phyloP scores from a whole-genome alignment of 2,329 filamentous ascomycete genomes.

The Ramichloridium luteum region DNA sequence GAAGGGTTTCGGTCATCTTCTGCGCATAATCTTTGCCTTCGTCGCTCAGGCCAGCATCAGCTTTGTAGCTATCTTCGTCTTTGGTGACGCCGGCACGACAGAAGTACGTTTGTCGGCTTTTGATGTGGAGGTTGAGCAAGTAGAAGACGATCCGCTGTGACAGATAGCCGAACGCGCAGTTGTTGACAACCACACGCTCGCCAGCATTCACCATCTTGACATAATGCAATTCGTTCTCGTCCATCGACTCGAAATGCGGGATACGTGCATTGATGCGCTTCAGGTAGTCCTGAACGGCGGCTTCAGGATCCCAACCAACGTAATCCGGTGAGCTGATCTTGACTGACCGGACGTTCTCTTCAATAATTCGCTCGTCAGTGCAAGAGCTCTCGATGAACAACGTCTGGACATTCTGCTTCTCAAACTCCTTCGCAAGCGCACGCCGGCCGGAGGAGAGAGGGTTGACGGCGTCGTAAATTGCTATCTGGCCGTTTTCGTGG shows the following conservation, averaged over 20 bases:
- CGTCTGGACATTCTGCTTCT: slow-evolving; percentile 93
- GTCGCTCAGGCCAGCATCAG: slow-evolving; percentile 71
- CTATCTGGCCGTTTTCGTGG: slow-evolving; percentile 93
- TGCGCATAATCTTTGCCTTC: slow-evolving; percentile 69
- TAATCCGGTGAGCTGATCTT: slow-evolving; percentile 99
- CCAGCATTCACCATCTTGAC: slow-evolving; percentile 99
- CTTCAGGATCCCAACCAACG: slow-evolving; percentile 77
- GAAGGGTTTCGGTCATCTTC: slow-evolving; percentile 73
- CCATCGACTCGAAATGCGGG: slow-evolving; percentile 92
- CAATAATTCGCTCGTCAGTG: slow-evolving; percentile 82
- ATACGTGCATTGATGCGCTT: slow-evolving; percentile 84
- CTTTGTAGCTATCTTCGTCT: slow-evolving; percentile 86
- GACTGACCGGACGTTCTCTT: slow-evolving; percentile 92
- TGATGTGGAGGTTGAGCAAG: slow-evolving; percentile 93
- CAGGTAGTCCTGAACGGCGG: slow-evolving; percentile 85
- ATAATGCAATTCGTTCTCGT: slow-evolving; percentile 86
- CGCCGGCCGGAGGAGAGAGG: slow-evolving; percentile 70
- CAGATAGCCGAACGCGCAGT: slow-evolving; percentile 90
- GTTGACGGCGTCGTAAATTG: slow-evolving; percentile 97
- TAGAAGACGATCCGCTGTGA: slow-evolving; percentile 98
- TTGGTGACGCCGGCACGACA: slow-evolving; percentile 71
- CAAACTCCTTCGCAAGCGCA: slow-evolving; percentile 85
- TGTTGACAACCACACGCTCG: slow-evolving; percentile 86
- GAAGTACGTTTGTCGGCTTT: slow-evolving; percentile 87
- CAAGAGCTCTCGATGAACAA: slow-evolving; percentile 95